Evolutionary conservation across 2,329 filamentous ascomycete genomes (phyloP), one percentile per base, ranked within the genome.

Genomic region (Dactylellina parvicollis): DNA sequence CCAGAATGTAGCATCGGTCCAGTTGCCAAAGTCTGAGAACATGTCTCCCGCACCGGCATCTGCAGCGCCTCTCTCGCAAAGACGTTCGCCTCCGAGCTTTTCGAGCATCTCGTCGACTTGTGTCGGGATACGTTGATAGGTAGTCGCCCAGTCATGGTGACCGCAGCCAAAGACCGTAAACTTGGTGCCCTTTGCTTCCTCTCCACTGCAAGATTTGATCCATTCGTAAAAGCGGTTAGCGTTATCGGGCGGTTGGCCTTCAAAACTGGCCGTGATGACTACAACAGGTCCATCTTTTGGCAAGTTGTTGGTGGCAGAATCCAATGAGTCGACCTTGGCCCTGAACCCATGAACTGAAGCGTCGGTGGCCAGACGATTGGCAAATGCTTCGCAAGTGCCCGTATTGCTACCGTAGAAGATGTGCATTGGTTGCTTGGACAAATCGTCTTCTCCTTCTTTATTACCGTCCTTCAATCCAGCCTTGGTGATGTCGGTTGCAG

Each of bases 81-180:
- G 79, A 12, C 81, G 80, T 10, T 79, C 80, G 1, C 82, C 86
- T 4, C 87, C 87, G 50, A 83, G 80, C 24, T 82, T 79, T n/a
- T 80, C 80, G 0, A 90, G 81, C 0, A 82, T 81, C 0, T 82
- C 76, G 62, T 92, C 85, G 1, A 91, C 82, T 0, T 88, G 81
- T 28, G 83, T 90, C 0, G 90, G 90, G 4, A 92, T 84, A 5
- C 83, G 83, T 74, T 92, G 88, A 80, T 88, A 92, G 0, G 89
- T 92, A 32, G 83, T 80, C 0, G 81, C 79, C 86, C 86, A 88
- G 75, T 89, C 86, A 36, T 78, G 67, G 52, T 80, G 55, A 1
- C 90, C 90, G 60, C 88, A 89, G 1, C 89, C 90, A 79, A 90
- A 93, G 2, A 92, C 86, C 0, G 89, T 85, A 78, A 88, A 92